Evolutionary conservation across 2,329 filamentous ascomycete species (phyloP), one percentile per base, ranked within the genome.

Genomic region (Aureobasidium sp.): DNA sequence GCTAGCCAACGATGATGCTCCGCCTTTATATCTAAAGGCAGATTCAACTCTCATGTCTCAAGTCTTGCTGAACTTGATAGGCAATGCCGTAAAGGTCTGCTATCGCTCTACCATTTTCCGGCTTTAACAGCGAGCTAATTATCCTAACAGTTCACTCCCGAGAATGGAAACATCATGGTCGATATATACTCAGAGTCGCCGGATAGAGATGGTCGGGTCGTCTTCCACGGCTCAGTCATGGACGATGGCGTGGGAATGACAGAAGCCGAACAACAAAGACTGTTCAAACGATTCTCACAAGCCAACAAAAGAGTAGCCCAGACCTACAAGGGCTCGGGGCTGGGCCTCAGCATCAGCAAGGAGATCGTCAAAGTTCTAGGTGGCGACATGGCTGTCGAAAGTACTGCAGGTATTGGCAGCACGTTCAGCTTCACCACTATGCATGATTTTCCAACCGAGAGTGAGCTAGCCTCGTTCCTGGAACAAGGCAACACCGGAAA

Each of bases 171-270:
- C 5, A 62, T 63, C 26, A 32, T 39, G 15, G 50, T 63, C n/a
- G 32, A 61, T 26, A 51, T 63, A 8, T 36, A 29, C 34, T 27
- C 41, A 20, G 47, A 56, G 0, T 39, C 27, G n/a, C 48, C 58
- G 7, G 58, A 61, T 17, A 13, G n/a, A n/a, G 29, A 53, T 20
- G 48, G 57, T 1, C 15, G 26, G 13, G 50, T 62, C 9, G 27
- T 51, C 23, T 44, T 63, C 8, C 48, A 57, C n/a, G 62, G 57
- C 29, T 63, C 62, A 6, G 58, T 63, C 2, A 56, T 20, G 5
- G 62, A 63, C 23, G 60, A 61, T 39, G 62, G 62, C 15, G 37
- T 63, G n/a, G 62, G 62, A 34, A 63, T 63, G 62, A 62, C 62
- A 6, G 58, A 61, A 41, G 47, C 39, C 10, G 62, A 63, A 10